Evolutionary conservation across 2,329 filamentous ascomycete genomes (phyloP).

Genomic region (Didymella sp.): DNA sequence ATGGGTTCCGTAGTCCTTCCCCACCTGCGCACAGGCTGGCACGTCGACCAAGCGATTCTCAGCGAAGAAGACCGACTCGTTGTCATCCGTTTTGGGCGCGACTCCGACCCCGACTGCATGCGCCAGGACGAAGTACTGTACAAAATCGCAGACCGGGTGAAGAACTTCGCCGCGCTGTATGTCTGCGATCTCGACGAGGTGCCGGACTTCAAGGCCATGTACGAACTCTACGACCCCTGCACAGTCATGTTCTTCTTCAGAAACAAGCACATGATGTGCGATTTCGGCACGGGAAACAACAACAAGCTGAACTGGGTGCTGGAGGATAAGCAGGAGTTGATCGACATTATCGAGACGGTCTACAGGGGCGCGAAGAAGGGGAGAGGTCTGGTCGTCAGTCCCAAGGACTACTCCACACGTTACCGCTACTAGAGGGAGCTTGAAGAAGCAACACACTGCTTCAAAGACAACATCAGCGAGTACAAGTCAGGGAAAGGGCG

Average conservation of each 20-base stretch:
- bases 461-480: no score
- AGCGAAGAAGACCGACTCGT: conserved; percentile 85
- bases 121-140: conserved; percentile 92
- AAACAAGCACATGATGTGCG: conserved; percentile 99
- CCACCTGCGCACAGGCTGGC: conserved; percentile 91
- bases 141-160: conserved; percentile 90
- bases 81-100: conserved; percentile 90
- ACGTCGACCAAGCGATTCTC: conserved; percentile 92
- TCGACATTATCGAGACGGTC: conserved; percentile 98
- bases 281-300: conserved; percentile 96
- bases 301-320: conserved; percentile 97
- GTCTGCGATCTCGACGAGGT: conserved; percentile 78
- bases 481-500: no score
- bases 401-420: conserved; percentile 79
- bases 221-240: conserved; percentile 86
- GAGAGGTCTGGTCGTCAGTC: conserved; percentile 91
- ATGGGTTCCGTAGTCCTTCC: conserved; percentile 91
- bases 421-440: conserved; percentile 72
- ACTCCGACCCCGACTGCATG: conserved; percentile 82
- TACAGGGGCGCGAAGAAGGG: conserved; percentile 99
- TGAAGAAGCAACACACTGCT: no score
- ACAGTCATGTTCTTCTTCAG: conserved; percentile 98
- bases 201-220: conserved; percentile 86
- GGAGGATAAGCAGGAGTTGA: conserved; percentile 97
- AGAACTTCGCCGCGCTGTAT: conserved; percentile 88